Evolutionary conservation across 768 basidiomycete genomes (phyloP), one percentile per base, ranked within the genome.

Genomic region (Leccinum subgranulosum): DNA sequence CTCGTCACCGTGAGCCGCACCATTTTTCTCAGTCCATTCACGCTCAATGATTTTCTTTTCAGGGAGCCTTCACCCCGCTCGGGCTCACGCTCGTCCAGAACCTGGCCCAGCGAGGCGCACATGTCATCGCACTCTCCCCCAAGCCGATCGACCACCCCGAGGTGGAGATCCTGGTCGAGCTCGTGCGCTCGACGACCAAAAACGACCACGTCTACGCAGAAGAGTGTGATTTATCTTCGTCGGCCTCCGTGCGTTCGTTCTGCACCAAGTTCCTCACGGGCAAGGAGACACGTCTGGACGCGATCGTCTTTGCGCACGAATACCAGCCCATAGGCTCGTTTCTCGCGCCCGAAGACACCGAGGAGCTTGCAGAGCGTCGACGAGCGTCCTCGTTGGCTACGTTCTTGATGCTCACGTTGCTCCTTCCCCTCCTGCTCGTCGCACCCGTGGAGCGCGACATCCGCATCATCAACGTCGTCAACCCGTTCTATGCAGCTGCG

Each of bases 371-470:
- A 39, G 64, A 70, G 51, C 65, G 66, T 54, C 76, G 87, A 43
- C 80, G 81, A 51, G 68, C 74, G 1, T 71, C 74, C 2, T 84
- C 86, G 1, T 69, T 90, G 36, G 86, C 87, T 21, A 88, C 87
- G 2, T 95, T 94, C 73, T 75, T 94, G 55, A 79, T 94, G 6
- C 78, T 83, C 7, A 94, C 92, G 2, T 77, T 91, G 6, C 79
- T 97, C 0, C 80, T 96, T 0, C 93, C 94, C 3, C 78, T 82
- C 28, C 75, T 96, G 4, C 83, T 97, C 15, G 84, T 89, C 25
- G 87, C 90, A 0, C 93, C 94, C 0, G 78, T 81, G n/a, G 94
- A 94, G 68, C 81, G 94, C 34, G 91, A 94, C 61, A 92, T 97
- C 43, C 87, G 94, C n/a, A 83, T 97, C 61, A 77, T 98, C 68